phyloP scores from a whole-genome alignment of 805 yeast genomes.

The Yarrowia bubula region DNA sequence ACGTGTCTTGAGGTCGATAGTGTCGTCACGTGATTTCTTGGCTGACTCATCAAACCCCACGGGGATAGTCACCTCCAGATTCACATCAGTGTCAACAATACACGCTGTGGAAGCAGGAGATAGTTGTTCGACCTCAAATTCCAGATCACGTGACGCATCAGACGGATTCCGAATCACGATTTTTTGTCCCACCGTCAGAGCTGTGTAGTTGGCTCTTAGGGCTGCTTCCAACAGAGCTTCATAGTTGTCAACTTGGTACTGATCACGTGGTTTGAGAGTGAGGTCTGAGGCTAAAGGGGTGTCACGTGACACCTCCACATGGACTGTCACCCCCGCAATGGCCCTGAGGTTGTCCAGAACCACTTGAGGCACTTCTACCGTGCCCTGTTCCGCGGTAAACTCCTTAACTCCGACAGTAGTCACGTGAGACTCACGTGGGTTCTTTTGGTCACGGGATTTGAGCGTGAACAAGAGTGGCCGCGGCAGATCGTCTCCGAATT shows the following conservation, averaged over 20 bases:
- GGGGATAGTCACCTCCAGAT: conserved; percentile 39
- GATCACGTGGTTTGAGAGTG: conserved; percentile 45
- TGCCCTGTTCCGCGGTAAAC: conserved; percentile 45
- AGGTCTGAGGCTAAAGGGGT: conserved; percentile 52
- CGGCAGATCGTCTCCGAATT: conserved; percentile 29
- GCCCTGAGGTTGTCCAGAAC: conserved; percentile 39
- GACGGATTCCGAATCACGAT: conserved; percentile 40
- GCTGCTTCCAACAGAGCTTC: conserved; percentile 52
- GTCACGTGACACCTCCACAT: conserved; percentile 34
- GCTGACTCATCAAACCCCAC: not conserved
- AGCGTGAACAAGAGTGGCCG: conserved; percentile 44
- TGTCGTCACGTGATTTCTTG: not conserved
- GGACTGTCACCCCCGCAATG: conserved; percentile 30
- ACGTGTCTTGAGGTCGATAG: not conserved
- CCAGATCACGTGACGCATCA: conserved; percentile 31
- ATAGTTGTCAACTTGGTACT: conserved; percentile 45
- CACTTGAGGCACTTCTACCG: conserved; percentile 42
- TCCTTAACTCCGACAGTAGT: conserved; percentile 49
- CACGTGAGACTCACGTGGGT: conserved; percentile 28
- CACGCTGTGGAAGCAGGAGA: conserved; percentile 44
- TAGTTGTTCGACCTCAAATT: conserved; percentile 43
- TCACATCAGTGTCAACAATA: conserved; percentile 57
- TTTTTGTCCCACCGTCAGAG: conserved; percentile 45
- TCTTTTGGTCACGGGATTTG: conserved; percentile 33
- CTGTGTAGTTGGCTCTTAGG: conserved; percentile 51